Base-by-base conservation (phyloP, 257 asterid species). In the Thymus mandschuricus region DNA sequence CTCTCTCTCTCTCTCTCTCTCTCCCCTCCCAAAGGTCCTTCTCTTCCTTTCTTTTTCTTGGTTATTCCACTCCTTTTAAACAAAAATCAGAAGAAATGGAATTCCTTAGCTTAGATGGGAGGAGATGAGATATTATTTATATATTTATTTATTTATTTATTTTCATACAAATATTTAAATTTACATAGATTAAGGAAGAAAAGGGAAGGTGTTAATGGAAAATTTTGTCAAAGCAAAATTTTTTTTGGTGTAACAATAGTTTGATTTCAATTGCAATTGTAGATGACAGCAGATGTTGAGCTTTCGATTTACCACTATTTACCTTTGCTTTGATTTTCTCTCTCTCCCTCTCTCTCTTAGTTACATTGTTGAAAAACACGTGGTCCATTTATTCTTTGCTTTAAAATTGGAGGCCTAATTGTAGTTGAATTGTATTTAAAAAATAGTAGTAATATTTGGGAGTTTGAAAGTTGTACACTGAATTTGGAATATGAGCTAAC, bases 1-100 rank as follows among this genome's bases (percentile, higher is more conserved):
- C 62, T 58, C 75, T 80, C 74, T 78, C 80, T 64, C 76, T 69
- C 28, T 66, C 35, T 52, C 50, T 35, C 49, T 69, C 78, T 74
- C 66, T 51, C 66, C 70, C 68, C 49, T 69, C 75, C 76, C 81
- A 84, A 79, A 80, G 84, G 84, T 77, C 83, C 83, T 85, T 79
- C 84, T 58, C 74, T 77, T 73, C 67, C 76, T 80, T 76, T 78
- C 68, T 80, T 77, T 79, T 76, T 75, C 82, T 82, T 76, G 84
- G 84, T 82, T 84, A 79, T 86, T 85, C 89, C 93, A 87, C 88
- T 79, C 80, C 73, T 72, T 71, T 74, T 41, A 68, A 68, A 75
- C 78, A 30, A 75, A 38, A 75, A 72, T 68, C 69, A 71, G 74
- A 84, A 64, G 87, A 78, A 83, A 85, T 74, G 86, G 85, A 78